Evolutionary conservation across 352 stramenopile genomes (phyloP).

Genomic region (Phytopythium montanum): DNA sequence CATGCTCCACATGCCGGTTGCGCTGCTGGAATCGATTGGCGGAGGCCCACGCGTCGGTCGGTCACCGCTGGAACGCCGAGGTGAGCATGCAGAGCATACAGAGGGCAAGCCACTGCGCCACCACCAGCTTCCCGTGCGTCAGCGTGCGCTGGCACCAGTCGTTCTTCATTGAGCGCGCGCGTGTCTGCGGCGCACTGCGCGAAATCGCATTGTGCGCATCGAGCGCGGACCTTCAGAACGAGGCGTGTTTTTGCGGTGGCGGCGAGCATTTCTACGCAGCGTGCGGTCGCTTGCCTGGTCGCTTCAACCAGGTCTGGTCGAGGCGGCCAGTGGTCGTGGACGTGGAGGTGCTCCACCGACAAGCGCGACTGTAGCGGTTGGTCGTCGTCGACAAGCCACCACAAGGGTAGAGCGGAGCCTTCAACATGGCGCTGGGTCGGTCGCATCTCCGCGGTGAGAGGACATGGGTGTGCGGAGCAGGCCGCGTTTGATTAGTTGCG

Average conservation of each 20-base stretch:
- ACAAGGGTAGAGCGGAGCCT: neutral
- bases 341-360: too few relatives aligned
- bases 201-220: neutral
- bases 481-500: neutral
- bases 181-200: neutral
- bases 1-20: too few relatives aligned
- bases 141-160: neutral
- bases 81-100: too few relatives aligned
- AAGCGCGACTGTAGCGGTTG: too few relatives aligned
- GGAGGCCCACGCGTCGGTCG: too few relatives aligned
- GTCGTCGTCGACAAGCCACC: neutral
- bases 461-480: neutral
- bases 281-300: neutral
- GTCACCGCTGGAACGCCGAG: too few relatives aligned
- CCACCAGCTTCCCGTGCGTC: neutral
- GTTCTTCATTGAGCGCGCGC: neutral
- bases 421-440: neutral
- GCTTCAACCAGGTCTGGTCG: neutral
- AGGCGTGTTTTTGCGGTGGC: conserved; percentile 1
- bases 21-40: too few relatives aligned
- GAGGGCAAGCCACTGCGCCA: too few relatives aligned
- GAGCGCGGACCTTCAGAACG: neutral
- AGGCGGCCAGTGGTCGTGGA: neutral
- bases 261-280: neutral
- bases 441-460: neutral